Conservation (phyloP, 2,329 filamentous ascomycete genomes). For the Pseudohalonectria lignicola region DNA sequence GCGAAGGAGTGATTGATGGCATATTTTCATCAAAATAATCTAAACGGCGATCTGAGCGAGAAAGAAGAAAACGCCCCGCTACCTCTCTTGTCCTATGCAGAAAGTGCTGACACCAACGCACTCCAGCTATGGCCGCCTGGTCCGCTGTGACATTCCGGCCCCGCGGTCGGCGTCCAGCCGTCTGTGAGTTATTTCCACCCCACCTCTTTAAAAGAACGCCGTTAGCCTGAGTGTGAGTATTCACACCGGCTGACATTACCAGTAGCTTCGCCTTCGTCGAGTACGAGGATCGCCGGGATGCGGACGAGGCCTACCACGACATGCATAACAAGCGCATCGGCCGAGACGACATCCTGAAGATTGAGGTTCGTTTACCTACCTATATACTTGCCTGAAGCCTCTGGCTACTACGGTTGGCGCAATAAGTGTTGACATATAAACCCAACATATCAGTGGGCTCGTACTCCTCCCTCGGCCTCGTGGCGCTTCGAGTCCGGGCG, state of each 20-base stretch:
- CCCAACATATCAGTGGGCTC: conserved; percentile 78
- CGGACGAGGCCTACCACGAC: conserved; percentile 97
- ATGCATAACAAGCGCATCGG: conserved; percentile 99
- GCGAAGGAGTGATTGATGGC: neutral
- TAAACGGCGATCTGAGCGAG: neutral
- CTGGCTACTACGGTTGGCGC: too few relatives aligned
- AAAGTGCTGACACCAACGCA: conserved; percentile 14
- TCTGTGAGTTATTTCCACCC: conserved; percentile 62
- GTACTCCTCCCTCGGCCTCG: conserved; percentile 92
- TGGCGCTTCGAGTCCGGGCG: conserved; percentile 96
- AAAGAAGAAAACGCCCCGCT: conserved; percentile 18
- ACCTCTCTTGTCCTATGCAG: too few relatives aligned
- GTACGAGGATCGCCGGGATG: conserved; percentile 96
- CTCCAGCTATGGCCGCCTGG: conserved; percentile 84
- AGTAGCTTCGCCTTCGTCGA: conserved; percentile 91
- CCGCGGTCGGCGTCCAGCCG: conserved; percentile 87
- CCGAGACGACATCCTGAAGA: conserved; percentile 91
- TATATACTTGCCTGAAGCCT: neutral
- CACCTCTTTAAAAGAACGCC: neutral
- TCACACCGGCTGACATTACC: conserved; percentile 3
- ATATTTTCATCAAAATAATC: neutral
- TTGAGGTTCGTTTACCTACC: conserved; percentile 80
- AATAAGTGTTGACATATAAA: too few relatives aligned
- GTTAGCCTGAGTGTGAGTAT: neutral
- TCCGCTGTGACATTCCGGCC: conserved; percentile 96